Percentiles rank a stretch among this genome's conserved stretches.
Conservation (phyloP, 768 basidiomycete genomes). For the Lepiota venenata region DNA sequence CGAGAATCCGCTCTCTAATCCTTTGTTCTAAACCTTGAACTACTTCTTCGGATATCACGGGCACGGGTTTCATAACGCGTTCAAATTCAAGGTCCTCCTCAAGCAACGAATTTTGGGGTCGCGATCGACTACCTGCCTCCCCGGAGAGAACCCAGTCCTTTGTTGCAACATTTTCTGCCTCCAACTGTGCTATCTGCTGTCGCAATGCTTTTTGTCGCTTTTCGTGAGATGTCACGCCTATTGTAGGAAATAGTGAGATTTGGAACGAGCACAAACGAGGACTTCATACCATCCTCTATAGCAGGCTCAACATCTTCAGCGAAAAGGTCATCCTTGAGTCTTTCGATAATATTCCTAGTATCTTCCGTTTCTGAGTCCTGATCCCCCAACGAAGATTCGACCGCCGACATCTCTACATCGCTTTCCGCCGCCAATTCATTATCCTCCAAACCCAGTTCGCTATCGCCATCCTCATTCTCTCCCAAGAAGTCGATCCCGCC, state of each 20-base stretch:
- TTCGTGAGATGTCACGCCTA: slow-evolving; percentile 76
- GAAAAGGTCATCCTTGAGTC: slow-evolving; percentile 77
- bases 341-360: slow-evolving; percentile 52
- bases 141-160: slow-evolving; percentile 95
- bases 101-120: slow-evolving; percentile 89
- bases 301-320: slow-evolving; percentile 57
- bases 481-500: slow-evolving; percentile 24
- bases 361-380: slow-evolving; percentile 25
- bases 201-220: slow-evolving; percentile 69
- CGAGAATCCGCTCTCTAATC: slow-evolving; percentile 87
- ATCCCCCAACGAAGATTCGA: slow-evolving; percentile 9
- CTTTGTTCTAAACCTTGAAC: slow-evolving; percentile 82
- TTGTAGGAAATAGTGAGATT: slow-evolving; percentile 6
- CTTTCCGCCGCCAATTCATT: slow-evolving; percentile 20
- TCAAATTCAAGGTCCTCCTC: slow-evolving; percentile 97
- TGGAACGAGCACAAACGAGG: slow-evolving; percentile 12
- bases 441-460: slow-evolving; percentile 17
- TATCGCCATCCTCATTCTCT: slow-evolving; percentile 18
- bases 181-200: slow-evolving; percentile 78
- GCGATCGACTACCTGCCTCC: slow-evolving; percentile 75
- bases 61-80: slow-evolving; percentile 80
- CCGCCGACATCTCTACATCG: slow-evolving; percentile 25
- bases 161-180: slow-evolving; percentile 80
- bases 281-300: slow-evolving; percentile 28
- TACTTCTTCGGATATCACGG: slow-evolving; percentile 85